Evolutionary conservation across 345 rosid species (phyloP), one percentile per base, ranked within the genome.

Genomic region (Bruguiera parviflora): DNA sequence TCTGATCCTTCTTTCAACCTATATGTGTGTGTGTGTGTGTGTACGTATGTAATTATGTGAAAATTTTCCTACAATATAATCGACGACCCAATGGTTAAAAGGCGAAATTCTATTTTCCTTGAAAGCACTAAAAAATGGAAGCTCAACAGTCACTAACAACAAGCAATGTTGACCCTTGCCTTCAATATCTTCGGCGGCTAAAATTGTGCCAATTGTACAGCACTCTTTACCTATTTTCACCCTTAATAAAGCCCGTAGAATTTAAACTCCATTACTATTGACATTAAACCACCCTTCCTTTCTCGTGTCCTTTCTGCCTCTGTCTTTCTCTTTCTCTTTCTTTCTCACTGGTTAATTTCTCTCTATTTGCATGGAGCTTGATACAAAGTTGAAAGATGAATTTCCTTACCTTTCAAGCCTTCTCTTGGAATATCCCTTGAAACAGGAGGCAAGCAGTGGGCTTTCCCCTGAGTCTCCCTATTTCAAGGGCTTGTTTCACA

Each of bases 351-450:
- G 22, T 8, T 53, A 53, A 53, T 25, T n/a, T 4, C 58, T 53
- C 25, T 21, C 25, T n/a, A 21, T 53, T 53, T 71, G 64, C 81
- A 89, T 81, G 92, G 90, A 82, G 71, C 21, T 73, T 37, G 43
- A 66, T 13, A 52, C 39, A 8, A 66, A 60, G 39, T 53, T 73
- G 3, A 73, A 56, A 19, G 76, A 66, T 1, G 76, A 73, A 73
- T 66, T 66, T 53, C 76, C 76, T 52, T 52, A 58, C 29, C 66
- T 66, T 61, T 65, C 70, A 9, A 49, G 21, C 65, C 70, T 65
- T 58, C 39, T 73, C 18, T 60, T 47, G 39, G 76, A 73, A 35
- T 2, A 61, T 53, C 61, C 63, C 21, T 63, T 47, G 22, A 74
- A 68, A 53, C 77, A 56, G 61, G 71, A 67, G 22, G 6, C 13